These are phyloP conservation scores for Botrytis medusae DNA, from an alignment of 2,329 filamentous ascomycete species.

Conservation along the genomic window DNA sequence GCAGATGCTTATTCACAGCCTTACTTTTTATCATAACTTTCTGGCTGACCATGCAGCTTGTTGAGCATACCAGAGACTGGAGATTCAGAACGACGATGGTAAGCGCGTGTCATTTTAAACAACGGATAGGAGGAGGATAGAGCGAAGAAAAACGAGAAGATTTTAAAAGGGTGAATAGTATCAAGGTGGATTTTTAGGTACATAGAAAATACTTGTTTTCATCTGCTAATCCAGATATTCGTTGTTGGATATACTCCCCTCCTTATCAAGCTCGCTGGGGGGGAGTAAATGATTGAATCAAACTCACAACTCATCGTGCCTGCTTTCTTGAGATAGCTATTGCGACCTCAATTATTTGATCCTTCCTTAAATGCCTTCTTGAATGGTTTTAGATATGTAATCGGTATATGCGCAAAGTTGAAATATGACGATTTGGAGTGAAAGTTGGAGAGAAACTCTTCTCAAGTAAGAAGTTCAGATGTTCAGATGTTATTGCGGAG, in stretches of 20 bases:
- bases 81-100: slow-evolving; percentile 20
- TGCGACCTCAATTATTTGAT: slow-evolving; percentile 22
- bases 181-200: not conserved
- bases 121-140: slow-evolving; percentile 19
- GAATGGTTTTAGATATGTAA: not conserved
- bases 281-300: slow-evolving; percentile 22
- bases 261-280: slow-evolving; percentile 9
- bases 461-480: slow-evolving; percentile 12
- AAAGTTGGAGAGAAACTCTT: slow-evolving; percentile 9
- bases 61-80: slow-evolving; percentile 87
- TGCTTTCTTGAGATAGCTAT: slow-evolving; percentile 25
- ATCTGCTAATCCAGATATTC: not conserved
- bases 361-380: not conserved
- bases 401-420: not conserved
- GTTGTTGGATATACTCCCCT: not conserved
- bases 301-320: slow-evolving; percentile 41
- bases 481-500: slow-evolving; percentile 18
- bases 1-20: slow-evolving; percentile 31
- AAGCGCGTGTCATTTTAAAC: slow-evolving; percentile 19
- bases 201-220: slow-evolving; percentile 7
- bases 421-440: not conserved
- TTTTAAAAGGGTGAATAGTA: not conserved
- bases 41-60: slow-evolving; percentile 93
- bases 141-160: not conserved
- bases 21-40: slow-evolving; percentile 98